Base-by-base conservation (phyloP, 768 basidiomycete species). In the Collybia sordida region DNA sequence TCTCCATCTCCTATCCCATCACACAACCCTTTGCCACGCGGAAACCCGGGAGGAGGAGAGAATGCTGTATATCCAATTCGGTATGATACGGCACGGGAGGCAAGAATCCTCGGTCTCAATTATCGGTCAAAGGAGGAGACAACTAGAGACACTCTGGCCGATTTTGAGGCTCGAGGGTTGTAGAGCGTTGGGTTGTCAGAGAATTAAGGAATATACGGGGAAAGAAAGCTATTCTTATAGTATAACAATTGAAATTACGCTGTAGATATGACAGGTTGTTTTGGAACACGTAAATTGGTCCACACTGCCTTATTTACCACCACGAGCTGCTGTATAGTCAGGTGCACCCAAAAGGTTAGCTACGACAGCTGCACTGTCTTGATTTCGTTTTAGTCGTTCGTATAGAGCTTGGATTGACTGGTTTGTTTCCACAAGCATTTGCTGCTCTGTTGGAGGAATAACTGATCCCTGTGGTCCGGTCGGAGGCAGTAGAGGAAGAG, bases 351-450 rank as follows among this genome's bases (percentile, higher is more conserved):
- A 50, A 14, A 71, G 53, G 42, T 70, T 73, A 5, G 66, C 79
- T 3, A 79, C 81, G 12, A 82, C 77, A 23, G 70, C 72, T 7
- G 80, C 79, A 53, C 79, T 80, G 44, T 83, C 82, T 58, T 83
- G 81, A 41, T 73, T 72, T 8, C 78, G 70, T 54, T 79, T 75
- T 12, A 79, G 63, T 52, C 71, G 67, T 17, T 83, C 82, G 48
- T 80, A 83, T 18, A 77, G 54, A 18, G 59, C 51, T 57, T 80
- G 71, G 5, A 83, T 73, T 1, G 70, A 67, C 2, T 64, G 67
- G 0, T 70, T 68, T 22, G 72, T 74, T 22, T 76, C 70, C 3
- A 62, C 59, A 9, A 81, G 59, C 19, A 83, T 62, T 50, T 78
- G 68, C 6, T 76, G 72, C 58, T 82, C 82, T 0, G 66, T 72